Conservation (phyloP, 1,284 basidiomycete genomes). For the Sanghuangporus sanghuang region DNA sequence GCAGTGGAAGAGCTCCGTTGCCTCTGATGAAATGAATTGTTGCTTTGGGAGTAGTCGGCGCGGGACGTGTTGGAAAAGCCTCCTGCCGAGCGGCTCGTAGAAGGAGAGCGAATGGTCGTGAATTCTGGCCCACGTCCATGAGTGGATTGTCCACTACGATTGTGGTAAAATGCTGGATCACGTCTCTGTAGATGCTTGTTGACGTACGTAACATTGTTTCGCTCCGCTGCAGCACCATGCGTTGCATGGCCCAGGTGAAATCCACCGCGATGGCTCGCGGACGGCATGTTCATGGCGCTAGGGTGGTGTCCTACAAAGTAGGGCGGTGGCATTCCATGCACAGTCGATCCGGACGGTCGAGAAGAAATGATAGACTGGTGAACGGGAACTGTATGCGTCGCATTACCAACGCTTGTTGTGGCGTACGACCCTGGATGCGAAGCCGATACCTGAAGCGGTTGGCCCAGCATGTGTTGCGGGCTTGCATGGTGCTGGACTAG, state of each 20-base stretch:
- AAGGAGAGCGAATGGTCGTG: neutral
- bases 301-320: neutral
- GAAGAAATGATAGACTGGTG: neutral
- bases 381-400: neutral
- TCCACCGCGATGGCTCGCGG: neutral
- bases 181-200: constrained; percentile 12
- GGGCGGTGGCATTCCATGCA: neutral
- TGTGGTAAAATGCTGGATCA: constrained; percentile 3
- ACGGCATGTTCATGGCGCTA: neutral
- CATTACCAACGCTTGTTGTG: neutral
- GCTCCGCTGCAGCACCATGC: neutral
- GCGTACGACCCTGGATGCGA: neutral
- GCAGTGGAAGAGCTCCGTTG: neutral
- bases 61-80: neutral
- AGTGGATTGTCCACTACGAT: neutral
- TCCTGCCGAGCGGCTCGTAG: neutral
- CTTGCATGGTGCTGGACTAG: constrained; percentile 2
- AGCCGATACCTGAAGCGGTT: neutral
- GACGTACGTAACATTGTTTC: neutral
- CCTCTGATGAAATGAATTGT: neutral
- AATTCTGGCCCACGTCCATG: neutral
- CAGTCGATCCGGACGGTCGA: neutral
- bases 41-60: neutral
- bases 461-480: constrained; percentile 6
- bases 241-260: neutral